These are phyloP conservation scores for Cydonia oblonga DNA, from an alignment of 331 rosid species.

Conservation along the genomic window DNA sequence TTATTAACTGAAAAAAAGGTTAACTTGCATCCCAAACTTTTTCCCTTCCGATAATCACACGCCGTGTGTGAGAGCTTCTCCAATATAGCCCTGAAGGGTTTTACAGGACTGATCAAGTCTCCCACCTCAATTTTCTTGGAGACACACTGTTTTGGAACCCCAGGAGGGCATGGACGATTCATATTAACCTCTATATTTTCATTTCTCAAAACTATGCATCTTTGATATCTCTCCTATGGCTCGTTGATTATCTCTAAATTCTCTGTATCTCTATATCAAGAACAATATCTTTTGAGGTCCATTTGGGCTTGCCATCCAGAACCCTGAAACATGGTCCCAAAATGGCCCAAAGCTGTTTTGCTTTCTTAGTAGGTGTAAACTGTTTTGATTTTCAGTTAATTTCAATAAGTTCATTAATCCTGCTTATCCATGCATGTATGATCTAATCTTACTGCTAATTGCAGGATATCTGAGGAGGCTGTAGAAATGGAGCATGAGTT, in stretches of 20 bases:
- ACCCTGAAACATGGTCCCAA: neutral
- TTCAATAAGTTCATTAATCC: neutral
- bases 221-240: neutral
- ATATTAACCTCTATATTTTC: neutral
- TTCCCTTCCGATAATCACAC: neutral
- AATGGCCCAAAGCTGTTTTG: neutral
- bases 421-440: neutral
- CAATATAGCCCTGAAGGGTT: neutral
- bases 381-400: neutral
- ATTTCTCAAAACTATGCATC: neutral
- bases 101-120: neutral
- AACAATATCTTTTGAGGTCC: neutral
- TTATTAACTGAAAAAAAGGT: neutral
- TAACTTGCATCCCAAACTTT: neutral
- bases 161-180: neutral
- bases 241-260: neutral
- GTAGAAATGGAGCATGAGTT: conserved; percentile 87
- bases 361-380: neutral
- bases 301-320: neutral
- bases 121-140: neutral
- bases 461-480: conserved; percentile 94
- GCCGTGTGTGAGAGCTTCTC: neutral
- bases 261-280: neutral
- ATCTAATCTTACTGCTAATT: conserved; percentile 10
- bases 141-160: neutral